Evolutionary conservation across 306 rosid genomes (phyloP).

Genomic region (Dryas octopetala): DNA sequence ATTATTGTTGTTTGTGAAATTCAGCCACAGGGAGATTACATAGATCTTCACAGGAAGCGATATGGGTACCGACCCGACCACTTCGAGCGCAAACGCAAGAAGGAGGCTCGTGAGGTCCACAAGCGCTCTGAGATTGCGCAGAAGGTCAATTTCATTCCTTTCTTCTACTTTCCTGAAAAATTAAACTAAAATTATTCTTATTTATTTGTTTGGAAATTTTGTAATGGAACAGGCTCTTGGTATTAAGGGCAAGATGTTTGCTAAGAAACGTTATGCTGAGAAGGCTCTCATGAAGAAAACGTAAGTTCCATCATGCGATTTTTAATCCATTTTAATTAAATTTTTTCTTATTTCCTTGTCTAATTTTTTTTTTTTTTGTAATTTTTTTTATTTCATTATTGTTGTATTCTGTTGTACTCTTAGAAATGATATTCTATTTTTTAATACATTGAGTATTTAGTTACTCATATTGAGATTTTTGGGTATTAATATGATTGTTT

Average conservation of each 20-base stretch:
- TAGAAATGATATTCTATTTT: no score
- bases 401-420: no score
- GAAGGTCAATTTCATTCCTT: conserved; percentile 43
- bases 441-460: no score
- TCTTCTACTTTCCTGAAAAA: not conserved
- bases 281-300: conserved; percentile 88
- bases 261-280: conserved; percentile 84
- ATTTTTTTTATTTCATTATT: no score
- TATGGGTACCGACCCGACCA: conserved; percentile 83
- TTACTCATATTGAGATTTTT: no score
- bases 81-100: conserved; percentile 93
- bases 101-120: conserved; percentile 80
- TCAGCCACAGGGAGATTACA: conserved; percentile 98
- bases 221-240: conserved; percentile 57
- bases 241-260: conserved; percentile 77
- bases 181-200: not conserved
- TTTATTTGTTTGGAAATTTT: conserved; percentile 8
- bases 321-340: not conserved
- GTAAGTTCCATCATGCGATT: conserved; percentile 40
- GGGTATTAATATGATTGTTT: no score
- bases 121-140: conserved; percentile 76
- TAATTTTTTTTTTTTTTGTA: no score
- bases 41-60: conserved; percentile 82
- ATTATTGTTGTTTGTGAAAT: not conserved
- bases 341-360: no score